phyloP scores from a whole-genome alignment of 305 asterid species.

The Striga hermonthica region DNA sequence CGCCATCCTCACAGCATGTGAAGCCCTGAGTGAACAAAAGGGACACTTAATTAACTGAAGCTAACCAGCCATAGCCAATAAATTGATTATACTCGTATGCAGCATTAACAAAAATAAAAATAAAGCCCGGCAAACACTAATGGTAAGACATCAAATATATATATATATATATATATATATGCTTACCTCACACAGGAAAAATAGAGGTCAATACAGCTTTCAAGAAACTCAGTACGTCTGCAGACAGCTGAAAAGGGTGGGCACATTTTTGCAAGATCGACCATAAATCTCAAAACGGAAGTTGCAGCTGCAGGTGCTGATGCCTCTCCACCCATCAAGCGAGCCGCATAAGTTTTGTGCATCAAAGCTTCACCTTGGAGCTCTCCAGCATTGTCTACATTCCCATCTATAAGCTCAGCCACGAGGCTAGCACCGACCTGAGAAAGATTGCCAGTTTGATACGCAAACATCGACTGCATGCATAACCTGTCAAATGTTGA shows the following conservation, averaged over 20 bases:
- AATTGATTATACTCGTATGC: constrained; percentile 21
- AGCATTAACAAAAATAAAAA: constrained; percentile 24
- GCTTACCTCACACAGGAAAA: constrained; percentile 99
- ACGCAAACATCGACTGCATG: constrained; percentile 80
- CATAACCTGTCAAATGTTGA: constrained; percentile 92
- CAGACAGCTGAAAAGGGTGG: constrained; percentile 90
- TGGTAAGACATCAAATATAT: constrained; percentile 26
- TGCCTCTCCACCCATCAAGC: constrained; percentile 99
- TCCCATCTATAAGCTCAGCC: constrained; percentile 88
- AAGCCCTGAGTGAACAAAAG: constrained; percentile 63
- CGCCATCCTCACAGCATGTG: constrained; percentile 93
- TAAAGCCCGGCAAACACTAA: constrained; percentile 9
- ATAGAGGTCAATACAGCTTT: constrained; percentile 90
- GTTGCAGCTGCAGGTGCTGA: constrained; percentile 99
- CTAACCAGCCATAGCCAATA: constrained; percentile 30
- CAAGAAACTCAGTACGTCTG: constrained; percentile 90
- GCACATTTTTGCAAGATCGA: constrained; percentile 98
- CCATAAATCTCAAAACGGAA: constrained; percentile 96
- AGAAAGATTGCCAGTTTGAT: constrained; percentile 87
- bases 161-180: too few species aligned
- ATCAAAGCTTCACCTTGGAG: constrained; percentile 99
- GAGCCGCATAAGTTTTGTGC: constrained; percentile 99
- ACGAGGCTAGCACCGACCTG: constrained; percentile 94
- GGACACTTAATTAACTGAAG: constrained; percentile 27
- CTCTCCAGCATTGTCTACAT: constrained; percentile 86